Evolutionary conservation across 2,329 filamentous ascomycete genomes (phyloP).

Genomic region (Botryosphaeria dothidea): DNA sequence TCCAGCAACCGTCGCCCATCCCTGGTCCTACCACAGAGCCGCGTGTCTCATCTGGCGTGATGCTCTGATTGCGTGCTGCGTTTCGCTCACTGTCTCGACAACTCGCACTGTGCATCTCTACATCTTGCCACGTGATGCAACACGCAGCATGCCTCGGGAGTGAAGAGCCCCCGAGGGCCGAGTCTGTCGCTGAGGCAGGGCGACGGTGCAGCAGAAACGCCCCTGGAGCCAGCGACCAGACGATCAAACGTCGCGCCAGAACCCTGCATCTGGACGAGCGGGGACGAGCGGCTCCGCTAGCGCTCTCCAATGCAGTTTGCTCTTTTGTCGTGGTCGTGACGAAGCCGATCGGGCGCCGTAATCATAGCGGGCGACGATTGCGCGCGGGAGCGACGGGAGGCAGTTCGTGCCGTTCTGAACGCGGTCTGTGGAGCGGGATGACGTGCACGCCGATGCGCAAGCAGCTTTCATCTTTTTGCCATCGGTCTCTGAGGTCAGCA

Average conservation of each 20-base stretch:
- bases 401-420: not conserved
- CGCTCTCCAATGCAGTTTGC: too few species aligned
- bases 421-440: not conserved
- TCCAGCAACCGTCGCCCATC: not conserved
- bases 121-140: not conserved
- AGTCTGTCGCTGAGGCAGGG: not conserved
- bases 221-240: not conserved
- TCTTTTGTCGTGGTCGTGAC: not conserved
- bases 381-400: not conserved
- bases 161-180: not conserved
- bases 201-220: too few species aligned
- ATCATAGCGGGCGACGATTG: not conserved
- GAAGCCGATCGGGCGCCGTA: not conserved
- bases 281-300: not conserved
- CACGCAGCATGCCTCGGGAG: not conserved
- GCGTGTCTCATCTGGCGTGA: slow-evolving; percentile 1
- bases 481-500: not conserved
- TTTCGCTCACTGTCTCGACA: not conserved
- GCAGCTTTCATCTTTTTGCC: not conserved
- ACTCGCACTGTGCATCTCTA: not conserved
- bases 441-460: not conserved
- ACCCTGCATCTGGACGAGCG: not conserved
- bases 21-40: not conserved
- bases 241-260: not conserved
- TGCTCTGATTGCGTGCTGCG: not conserved